phyloP scores from a whole-genome alignment of 2,329 filamentous ascomycete species.

The Thielaviopsis ethacetica region DNA sequence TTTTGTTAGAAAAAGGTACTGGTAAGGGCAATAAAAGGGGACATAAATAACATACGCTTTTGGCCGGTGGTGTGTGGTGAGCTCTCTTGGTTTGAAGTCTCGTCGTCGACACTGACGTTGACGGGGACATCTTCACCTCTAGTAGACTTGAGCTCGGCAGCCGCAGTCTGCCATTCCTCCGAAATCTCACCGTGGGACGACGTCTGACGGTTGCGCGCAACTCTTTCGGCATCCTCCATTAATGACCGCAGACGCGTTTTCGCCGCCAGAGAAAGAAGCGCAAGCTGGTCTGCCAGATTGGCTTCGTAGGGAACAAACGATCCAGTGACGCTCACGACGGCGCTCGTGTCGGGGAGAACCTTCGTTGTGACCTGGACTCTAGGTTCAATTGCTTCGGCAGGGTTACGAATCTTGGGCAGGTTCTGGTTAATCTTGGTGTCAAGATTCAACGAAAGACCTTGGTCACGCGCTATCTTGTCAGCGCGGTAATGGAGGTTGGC shows the following conservation, averaged over 20 bases:
- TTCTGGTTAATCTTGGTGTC: constrained; percentile 35
- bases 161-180: constrained; percentile 58
- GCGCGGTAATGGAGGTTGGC: constrained; percentile 42
- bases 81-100: background rate
- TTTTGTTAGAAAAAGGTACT: background rate
- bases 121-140: constrained; percentile 13
- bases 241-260: constrained; percentile 64
- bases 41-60: constrained; percentile 5
- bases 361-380: constrained; percentile 6
- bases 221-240: constrained; percentile 56
- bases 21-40: background rate
- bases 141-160: constrained; percentile 31
- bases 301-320: constrained; percentile 62
- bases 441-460: constrained; percentile 38
- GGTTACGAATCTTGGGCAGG: constrained; percentile 20
- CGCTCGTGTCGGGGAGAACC: constrained; percentile 17
- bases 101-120: background rate
- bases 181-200: constrained; percentile 69
- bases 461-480: constrained; percentile 40
- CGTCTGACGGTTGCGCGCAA: constrained; percentile 56
- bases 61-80: background rate
- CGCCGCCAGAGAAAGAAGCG: constrained; percentile 65
- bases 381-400: constrained; percentile 7
- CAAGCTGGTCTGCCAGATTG: constrained; percentile 64
- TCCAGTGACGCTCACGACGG: constrained; percentile 39